phyloP scores from a whole-genome alignment of 106 monocot species.

The Gastrodia elata region DNA sequence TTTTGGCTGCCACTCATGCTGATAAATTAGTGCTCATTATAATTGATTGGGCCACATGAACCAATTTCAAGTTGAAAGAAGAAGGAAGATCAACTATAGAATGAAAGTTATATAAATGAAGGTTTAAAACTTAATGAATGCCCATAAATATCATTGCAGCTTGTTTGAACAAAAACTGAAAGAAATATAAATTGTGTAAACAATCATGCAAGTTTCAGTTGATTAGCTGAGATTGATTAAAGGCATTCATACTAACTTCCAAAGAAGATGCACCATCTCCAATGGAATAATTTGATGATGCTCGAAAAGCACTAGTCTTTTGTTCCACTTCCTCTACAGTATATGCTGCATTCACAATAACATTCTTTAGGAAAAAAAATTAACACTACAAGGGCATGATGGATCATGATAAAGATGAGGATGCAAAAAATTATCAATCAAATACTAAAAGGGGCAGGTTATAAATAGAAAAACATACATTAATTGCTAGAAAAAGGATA shows the following conservation, averaged over 20 bases:
- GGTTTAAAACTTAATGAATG: background rate
- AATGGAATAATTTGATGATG: constrained; percentile 18
- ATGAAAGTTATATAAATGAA: background rate
- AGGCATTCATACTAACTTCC: constrained; percentile 17
- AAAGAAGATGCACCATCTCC: constrained; percentile 30
- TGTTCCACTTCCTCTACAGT: constrained; percentile 32
- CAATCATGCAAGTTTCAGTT: background rate
- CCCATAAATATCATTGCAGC: background rate
- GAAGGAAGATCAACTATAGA: background rate
- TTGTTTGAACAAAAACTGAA: background rate
- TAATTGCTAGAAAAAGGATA: background rate
- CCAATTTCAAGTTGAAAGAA: background rate
- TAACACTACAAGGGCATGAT: background rate
- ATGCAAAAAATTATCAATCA: background rate
- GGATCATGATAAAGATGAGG: background rate
- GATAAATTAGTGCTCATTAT: background rate
- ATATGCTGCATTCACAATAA: constrained; percentile 23
- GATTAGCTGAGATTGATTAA: background rate
- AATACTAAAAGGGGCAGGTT: background rate
- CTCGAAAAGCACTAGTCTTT: constrained; percentile 18
- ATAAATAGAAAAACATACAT: background rate
- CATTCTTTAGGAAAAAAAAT: background rate
- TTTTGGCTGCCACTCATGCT: background rate
- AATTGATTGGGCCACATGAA: background rate
- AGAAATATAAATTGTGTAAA: background rate